These are phyloP conservation scores for Themeda triandra DNA, from an alignment of 176 grass and related monocot species.

Conservation along the genomic window DNA sequence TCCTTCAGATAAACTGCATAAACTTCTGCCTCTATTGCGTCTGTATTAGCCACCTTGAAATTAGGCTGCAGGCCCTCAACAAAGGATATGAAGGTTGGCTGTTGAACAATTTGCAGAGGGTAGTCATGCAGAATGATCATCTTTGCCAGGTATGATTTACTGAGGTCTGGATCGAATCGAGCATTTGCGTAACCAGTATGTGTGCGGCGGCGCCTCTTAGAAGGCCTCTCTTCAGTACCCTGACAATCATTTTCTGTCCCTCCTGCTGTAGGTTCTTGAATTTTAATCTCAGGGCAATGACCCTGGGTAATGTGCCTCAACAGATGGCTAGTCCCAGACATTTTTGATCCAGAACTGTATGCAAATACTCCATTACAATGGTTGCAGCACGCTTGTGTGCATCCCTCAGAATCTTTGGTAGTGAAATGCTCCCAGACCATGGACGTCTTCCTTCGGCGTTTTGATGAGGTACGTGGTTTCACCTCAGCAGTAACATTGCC, in stretches of 20 bases:
- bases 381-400: background rate
- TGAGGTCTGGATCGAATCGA: conserved; percentile 40
- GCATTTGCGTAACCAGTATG: conserved; percentile 24
- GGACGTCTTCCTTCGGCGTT: background rate
- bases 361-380: background rate
- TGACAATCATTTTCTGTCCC: conserved; percentile 9
- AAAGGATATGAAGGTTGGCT: conserved; percentile 41
- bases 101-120: conserved; percentile 47
- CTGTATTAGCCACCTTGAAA: conserved; percentile 35
- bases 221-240: background rate
- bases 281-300: conserved; percentile 45
- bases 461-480: background rate
- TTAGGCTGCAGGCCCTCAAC: conserved; percentile 46
- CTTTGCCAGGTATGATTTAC: conserved; percentile 44
- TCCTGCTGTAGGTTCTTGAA: conserved; percentile 5
- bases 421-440: conserved; percentile 13
- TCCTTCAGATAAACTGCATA: conserved; percentile 37
- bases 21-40: conserved; percentile 31
- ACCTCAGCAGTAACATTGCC: background rate
- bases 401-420: background rate
- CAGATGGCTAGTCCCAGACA: background rate
- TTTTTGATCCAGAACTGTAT: background rate
- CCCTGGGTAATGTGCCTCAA: conserved; percentile 7
- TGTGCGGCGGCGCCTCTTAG: conserved; percentile 32
- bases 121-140: conserved; percentile 66